Evolutionary conservation across 192 early-diverging fungal genomes (phyloP), one percentile per base, ranked within the genome.

Genomic region (Rhizoclosmatium sp.): DNA sequence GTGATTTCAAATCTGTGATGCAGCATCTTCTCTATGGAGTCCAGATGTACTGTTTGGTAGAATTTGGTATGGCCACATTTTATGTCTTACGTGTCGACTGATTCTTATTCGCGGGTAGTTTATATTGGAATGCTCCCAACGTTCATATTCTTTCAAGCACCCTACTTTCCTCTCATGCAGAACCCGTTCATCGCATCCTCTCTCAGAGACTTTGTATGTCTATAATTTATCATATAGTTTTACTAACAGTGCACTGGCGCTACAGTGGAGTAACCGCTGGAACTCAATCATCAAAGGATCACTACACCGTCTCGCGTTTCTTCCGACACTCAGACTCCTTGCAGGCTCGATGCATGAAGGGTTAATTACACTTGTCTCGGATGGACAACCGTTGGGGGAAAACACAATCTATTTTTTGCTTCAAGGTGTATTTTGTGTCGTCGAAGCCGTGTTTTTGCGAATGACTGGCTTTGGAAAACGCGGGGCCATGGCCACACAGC

Each of bases 241-340:
- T 31, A 31, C 31, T 31, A 31, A 31, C 31, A 56, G 10, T 9
- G 0, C 54, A 9, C 23, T 62, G 0, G 7, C 7, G 23, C 4
- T 19, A 40, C 21, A 31, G 21, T 65, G 62, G 62, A 40, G 23
- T 10, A 65, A 65, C 10, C 62, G 70, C 19, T 72, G 70, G 70
- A 72, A 72, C 42, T 21, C 47, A 56, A 21, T 45, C 70, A 59
- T 72, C 49, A 72, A 72, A 58, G 39, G n/a, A 10, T 48, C 70
- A 1, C n/a, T 72, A 2, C 70, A 72, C 41, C 1, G 51, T 31
- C 21, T 72, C 7, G 70, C 51, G 2, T 72, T 72, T 58, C 10
- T 23, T 12, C 58, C 58, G 41, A 58, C 70, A 5, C 31, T 72
- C n/a, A 2, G 23, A 46, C 12, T 40, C 10, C n/a, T 69, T 12